phyloP scores from a whole-genome alignment of 805 yeast species.

The Candida ponderosae region DNA sequence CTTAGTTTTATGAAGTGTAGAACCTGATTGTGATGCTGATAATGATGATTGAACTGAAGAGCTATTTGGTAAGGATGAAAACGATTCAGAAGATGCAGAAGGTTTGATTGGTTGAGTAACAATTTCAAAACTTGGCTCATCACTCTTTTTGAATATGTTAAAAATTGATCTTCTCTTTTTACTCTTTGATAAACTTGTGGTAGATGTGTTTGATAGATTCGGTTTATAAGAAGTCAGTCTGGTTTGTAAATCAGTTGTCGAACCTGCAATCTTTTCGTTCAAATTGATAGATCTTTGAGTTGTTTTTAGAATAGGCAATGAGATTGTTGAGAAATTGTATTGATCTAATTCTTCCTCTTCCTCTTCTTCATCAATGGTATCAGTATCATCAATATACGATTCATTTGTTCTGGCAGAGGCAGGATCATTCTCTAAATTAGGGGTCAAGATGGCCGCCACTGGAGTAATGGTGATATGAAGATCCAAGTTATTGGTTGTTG shows the following conservation, averaged over 20 bases:
- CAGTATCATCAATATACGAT: no score
- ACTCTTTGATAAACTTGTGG: background rate
- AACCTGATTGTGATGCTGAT: background rate
- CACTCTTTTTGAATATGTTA: slow-evolving; percentile 12
- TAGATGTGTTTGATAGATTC: background rate
- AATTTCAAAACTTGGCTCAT: slow-evolving; percentile 17
- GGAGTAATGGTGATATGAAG: no score
- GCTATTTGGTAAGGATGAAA: background rate
- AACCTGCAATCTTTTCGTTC: slow-evolving; percentile 1
- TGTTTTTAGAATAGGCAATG: background rate
- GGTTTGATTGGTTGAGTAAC: slow-evolving; percentile 8
- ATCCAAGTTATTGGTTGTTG: no score
- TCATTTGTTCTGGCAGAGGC: no score
- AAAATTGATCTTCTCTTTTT: slow-evolving; percentile 18
- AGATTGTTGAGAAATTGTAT: background rate
- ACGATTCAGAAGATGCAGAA: background rate
- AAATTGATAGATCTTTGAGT: background rate
- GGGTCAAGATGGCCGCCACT: no score
- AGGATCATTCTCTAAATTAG: no score
- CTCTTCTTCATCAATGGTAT: no score
- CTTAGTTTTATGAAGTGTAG: background rate
- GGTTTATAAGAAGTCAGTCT: slow-evolving; percentile 4
- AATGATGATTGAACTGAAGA: background rate
- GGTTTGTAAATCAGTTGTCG: slow-evolving; percentile 5
- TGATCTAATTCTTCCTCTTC: no score